Evolutionary conservation across 345 rosid species (phyloP).

Genomic region (Punica granatum): DNA sequence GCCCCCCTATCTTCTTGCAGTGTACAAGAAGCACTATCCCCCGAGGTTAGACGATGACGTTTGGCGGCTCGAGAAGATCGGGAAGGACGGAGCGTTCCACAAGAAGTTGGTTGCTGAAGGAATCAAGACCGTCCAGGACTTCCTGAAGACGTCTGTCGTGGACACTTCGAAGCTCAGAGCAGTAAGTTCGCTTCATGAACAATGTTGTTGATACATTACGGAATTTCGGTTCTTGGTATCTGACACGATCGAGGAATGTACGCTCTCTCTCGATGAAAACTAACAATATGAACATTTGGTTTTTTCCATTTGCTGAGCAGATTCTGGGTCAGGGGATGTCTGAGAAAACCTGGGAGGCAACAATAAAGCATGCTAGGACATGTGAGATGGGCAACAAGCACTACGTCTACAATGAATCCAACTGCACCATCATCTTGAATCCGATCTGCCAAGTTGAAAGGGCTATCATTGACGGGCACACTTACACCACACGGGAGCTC

Average conservation of each 20-base stretch:
- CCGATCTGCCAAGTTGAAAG: conserved; percentile 61
- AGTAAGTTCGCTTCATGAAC: conserved; percentile 19
- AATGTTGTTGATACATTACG: background rate
- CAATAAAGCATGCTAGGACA: conserved; percentile 60
- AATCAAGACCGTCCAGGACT: conserved; percentile 66
- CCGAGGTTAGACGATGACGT: conserved; percentile 74
- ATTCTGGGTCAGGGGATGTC: conserved; percentile 67
- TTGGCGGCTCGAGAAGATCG: conserved; percentile 85
- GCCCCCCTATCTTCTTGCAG: conserved; percentile 13
- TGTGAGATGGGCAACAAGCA: conserved; percentile 56
- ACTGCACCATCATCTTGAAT: conserved; percentile 33
- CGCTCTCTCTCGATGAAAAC: too few relatives aligned
- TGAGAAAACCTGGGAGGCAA: conserved; percentile 72
- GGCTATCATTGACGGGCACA: conserved; percentile 40
- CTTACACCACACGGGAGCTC: conserved; percentile 26
- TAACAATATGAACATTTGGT: too few relatives aligned
- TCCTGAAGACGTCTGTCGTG: conserved; percentile 52
- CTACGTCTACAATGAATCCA: conserved; percentile 27
- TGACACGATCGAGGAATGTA: too few relatives aligned
- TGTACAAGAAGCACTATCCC: conserved; percentile 92
- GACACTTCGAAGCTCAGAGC: conserved; percentile 41
- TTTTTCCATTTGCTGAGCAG: too few relatives aligned
- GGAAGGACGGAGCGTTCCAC: conserved; percentile 87
- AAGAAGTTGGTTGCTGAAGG: conserved; percentile 36
- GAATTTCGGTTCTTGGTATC: too few relatives aligned